Base-by-base conservation (phyloP, 2,329 filamentous ascomycete genomes). In the Colletotrichum endophyticum region DNA sequence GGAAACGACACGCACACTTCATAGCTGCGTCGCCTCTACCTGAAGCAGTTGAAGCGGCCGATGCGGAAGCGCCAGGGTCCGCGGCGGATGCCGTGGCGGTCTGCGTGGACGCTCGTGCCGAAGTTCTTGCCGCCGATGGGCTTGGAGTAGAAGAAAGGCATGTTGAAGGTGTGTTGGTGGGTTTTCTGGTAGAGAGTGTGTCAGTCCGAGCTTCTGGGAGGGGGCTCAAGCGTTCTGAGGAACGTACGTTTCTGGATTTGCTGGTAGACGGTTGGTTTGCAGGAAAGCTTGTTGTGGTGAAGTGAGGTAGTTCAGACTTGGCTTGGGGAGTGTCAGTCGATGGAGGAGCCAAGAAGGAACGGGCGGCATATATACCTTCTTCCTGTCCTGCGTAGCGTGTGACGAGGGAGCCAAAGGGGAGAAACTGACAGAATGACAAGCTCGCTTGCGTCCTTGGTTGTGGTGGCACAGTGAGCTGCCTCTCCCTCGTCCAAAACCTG, bases 21-120 rank as follows among this genome's bases (percentile, higher is more conserved):
- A 13, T 53, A 30, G 3, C 28, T 64, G 25, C 36, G 66, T 57
- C 66, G 61, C 25, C 72, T 34, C 77, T 78, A 78, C 61, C 70
- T 87, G 85, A 91, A 91, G 83, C 89, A 91, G 84, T 85, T 88
- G 81, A 89, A 89, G 61, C 83, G 85, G 76, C 88, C 87, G 57
- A 89, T 82, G 66, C 86, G 87, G 80, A 90, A 87, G 59, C 89
- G 84, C 87, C 88, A 90, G 5, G 88, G 88, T 3, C 89, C 89
- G 13, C 87, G 86, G 66, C 85, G 87, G 9, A 90, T 82, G 62
- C 89, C 89, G 77, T 88, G 82, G 13, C 84, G 84, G 80, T 87
- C 85, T 25, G 86, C 87, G 39, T 84, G 83, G 70, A 91, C 82
- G 80, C 83, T 89, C 39, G 89, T 90, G 78, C 89, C 89, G 78